phyloP scores from a whole-genome alignment of 345 rosid species.

The Euclidium syriacum region DNA sequence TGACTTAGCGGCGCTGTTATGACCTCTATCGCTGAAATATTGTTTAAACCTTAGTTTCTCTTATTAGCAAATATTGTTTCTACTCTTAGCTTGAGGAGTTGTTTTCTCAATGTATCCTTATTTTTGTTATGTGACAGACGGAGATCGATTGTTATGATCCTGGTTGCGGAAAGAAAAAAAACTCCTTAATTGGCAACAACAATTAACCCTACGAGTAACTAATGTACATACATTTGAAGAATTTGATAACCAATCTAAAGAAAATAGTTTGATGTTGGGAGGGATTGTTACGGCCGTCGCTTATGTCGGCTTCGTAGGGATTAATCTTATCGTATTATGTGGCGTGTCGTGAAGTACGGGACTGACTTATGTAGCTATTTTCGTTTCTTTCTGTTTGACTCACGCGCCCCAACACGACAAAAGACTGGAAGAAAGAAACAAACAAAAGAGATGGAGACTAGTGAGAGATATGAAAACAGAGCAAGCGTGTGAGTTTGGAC shows the following conservation, averaged over 20 bases:
- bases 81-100: background rate
- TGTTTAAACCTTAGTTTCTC: conserved; percentile 6
- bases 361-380: conserved; percentile 27
- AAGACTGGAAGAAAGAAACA: conserved; percentile 18
- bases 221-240: background rate
- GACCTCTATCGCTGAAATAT: background rate
- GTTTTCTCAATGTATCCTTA: background rate
- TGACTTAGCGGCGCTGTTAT: conserved; percentile 6
- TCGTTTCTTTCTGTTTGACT: conserved; percentile 17
- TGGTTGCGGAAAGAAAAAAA: conserved; percentile 1
- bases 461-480: conserved; percentile 17
- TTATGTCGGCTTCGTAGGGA: conserved; percentile 28
- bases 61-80: conserved; percentile 1
- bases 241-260: background rate
- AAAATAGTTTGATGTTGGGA: background rate
- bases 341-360: conserved; percentile 31
- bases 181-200: background rate
- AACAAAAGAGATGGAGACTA: conserved; percentile 18
- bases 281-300: conserved; percentile 20
- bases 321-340: conserved; percentile 8
- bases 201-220: background rate
- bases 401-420: conserved; percentile 31
- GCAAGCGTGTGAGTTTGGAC: conserved; percentile 51
- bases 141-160: conserved; percentile 11
- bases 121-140: conserved; percentile 13